Conservation (phyloP, 169 alveolate genomes). For the Cyclospora cayetanensis region DNA sequence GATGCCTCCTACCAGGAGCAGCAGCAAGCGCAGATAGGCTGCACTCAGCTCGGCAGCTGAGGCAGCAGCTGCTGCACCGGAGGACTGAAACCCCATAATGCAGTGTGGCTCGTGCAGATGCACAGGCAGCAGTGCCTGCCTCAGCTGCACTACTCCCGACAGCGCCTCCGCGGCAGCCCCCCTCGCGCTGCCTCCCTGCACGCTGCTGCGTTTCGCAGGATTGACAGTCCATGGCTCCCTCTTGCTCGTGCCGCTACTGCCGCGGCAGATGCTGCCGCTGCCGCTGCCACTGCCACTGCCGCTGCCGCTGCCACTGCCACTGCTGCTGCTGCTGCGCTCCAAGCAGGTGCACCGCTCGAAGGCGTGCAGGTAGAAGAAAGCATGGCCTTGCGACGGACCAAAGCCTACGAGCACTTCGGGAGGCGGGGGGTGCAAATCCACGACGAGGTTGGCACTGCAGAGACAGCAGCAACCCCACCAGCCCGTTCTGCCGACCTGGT, state of each 20-base stretch:
- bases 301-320: not conserved
- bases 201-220: not conserved
- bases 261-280: not conserved
- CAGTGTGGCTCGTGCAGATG: conserved; percentile 29
- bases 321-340: conserved; percentile 28
- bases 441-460: not conserved
- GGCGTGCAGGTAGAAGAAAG: not conserved
- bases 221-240: not conserved
- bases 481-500: not conserved
- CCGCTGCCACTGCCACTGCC: not conserved
- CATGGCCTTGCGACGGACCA: not conserved
- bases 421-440: conserved; percentile 21
- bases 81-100: not conserved
- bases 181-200: not conserved
- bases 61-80: conserved; percentile 5
- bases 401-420: not conserved
- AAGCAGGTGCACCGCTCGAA: not conserved
- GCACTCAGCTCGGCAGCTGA: not conserved
- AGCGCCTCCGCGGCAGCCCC: not conserved
- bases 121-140: conserved; percentile 40
- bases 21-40: not conserved
- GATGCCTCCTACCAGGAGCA: not conserved
- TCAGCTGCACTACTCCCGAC: not conserved
- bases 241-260: not conserved
- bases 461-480: not conserved